These are phyloP conservation scores for Phytophthora niederhauseri DNA, from an alignment of 352 stramenopile species.

Conservation along the genomic window DNA sequence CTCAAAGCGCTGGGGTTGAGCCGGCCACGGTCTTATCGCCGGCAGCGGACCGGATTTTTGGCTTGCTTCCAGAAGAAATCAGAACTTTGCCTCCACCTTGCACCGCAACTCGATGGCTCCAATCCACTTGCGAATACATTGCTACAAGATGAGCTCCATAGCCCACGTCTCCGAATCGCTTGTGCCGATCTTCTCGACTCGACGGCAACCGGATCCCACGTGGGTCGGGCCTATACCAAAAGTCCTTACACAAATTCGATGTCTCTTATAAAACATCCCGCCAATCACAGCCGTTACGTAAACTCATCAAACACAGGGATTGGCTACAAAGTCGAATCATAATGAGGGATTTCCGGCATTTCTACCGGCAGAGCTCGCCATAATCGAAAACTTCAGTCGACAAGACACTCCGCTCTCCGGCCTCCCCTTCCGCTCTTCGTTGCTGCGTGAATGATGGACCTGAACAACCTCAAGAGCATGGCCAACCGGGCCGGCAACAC, in stretches of 20 bases:
- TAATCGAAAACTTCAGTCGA: slow-evolving; percentile 30
- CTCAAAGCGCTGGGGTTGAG: too few relatives aligned
- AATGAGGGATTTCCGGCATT: not conserved
- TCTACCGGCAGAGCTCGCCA: slow-evolving; percentile 26
- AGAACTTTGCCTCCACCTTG: not conserved
- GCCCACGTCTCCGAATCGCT: too few relatives aligned
- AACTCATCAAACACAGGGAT: not conserved
- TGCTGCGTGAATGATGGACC: slow-evolving; percentile 33
- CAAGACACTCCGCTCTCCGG: not conserved
- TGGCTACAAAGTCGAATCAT: not conserved
- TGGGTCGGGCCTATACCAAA: too few relatives aligned
- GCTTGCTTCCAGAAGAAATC: slow-evolving; percentile 27
- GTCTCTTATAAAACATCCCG: too few relatives aligned
- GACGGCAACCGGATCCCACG: too few relatives aligned
- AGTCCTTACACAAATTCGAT: too few relatives aligned
- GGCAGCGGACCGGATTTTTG: slow-evolving; percentile 21
- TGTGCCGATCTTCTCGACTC: too few relatives aligned
- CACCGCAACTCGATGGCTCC: not conserved
- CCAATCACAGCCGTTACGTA: not conserved
- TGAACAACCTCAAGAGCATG: slow-evolving; percentile 78
- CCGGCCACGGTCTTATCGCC: slow-evolving; percentile 13
- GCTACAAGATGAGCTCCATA: too few relatives aligned
- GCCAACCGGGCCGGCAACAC: slow-evolving; percentile 77
- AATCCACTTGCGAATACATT: not conserved
- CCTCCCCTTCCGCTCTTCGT: not conserved